These are phyloP conservation scores for Melampsora larici-populina DNA, from an alignment of 1,284 basidiomycete species.

Conservation along the genomic window DNA sequence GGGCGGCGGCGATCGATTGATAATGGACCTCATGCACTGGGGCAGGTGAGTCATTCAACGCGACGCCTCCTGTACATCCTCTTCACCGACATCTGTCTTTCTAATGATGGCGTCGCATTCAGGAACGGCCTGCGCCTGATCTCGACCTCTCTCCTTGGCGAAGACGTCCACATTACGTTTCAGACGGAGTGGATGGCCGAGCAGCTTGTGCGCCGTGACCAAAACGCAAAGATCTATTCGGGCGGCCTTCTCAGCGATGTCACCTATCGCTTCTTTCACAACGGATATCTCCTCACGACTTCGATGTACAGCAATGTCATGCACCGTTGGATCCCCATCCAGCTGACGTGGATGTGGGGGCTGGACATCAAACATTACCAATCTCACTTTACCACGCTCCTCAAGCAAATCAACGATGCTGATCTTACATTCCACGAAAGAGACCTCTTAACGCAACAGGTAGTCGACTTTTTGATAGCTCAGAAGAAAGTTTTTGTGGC, in stretches of 20 bases:
- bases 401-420: neutral
- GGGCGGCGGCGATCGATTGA: too few species aligned
- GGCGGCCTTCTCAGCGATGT: neutral
- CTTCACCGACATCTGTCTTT: too few species aligned
- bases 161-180: neutral
- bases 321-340: slow-evolving; percentile 6
- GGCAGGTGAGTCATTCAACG: too few species aligned
- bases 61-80: too few species aligned
- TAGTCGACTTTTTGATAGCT: slow-evolving; percentile 4
- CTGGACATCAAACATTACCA: neutral
- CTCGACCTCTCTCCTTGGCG: too few species aligned
- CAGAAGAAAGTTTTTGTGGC: too few species aligned
- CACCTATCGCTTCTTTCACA: slow-evolving; percentile 12
- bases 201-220: too few species aligned
- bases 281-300: slow-evolving; percentile 12
- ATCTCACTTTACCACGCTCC: slow-evolving; percentile 7
- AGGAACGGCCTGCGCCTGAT: too few species aligned
- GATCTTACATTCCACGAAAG: neutral
- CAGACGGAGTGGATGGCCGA: too few species aligned
- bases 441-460: neutral
- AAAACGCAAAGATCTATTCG: too few species aligned
- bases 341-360: neutral
- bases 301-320: slow-evolving; percentile 11
- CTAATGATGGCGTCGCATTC: too few species aligned
- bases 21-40: too few species aligned